Evolutionary conservation across 768 basidiomycete genomes (phyloP), one percentile per base, ranked within the genome.

Genomic region (Paxillus involutus): DNA sequence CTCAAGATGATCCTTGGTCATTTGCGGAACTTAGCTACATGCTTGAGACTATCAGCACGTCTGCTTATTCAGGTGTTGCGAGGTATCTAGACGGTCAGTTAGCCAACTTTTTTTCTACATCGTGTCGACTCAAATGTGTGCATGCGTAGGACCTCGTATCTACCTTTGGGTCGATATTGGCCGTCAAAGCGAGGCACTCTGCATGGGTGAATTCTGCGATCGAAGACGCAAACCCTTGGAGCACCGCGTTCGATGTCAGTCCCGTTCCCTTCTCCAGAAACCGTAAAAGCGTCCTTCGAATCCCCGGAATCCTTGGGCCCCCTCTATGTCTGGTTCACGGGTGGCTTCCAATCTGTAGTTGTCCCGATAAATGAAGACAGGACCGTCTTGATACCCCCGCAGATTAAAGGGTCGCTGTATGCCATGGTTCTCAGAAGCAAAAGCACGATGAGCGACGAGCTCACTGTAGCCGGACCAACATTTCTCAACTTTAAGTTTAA

Each of bases 11-110:
- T n/a, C 21, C 21, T 21, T 21, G 3, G 21, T 21, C 21, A 21
- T 3, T 21, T 21, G 21, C 80, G 30, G 74, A 75, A 6, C 67
- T 79, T 17, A 74, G 82, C 19, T 73, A 75, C 47, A 71, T 77
- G 36, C 66, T 89, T 24, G 84, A 87, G 69, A 79, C 77, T 40
- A 76, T 85, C 55, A 75, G 76, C 50, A 71, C 71, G 26, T 78
- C 80, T 14, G 82, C 83, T 29, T 86, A 87, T 68, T 71, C 76
- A 17, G 84, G 83, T 26, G 81, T 82, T 33, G 77, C 79, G 6
- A 70, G 73, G 26, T 75, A 70, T 56, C 71, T 87, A 58, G 72
- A 77, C 58, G 74, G 74, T n/a, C n/a, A n/a, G n/a, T n/a, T n/a
- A 66, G 76, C 73, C 44, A 59, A 67, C 55, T 12, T 67, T 68